phyloP scores from a whole-genome alignment of 805 yeast genomes.

The Zygosaccharomyces bisporus region DNA sequence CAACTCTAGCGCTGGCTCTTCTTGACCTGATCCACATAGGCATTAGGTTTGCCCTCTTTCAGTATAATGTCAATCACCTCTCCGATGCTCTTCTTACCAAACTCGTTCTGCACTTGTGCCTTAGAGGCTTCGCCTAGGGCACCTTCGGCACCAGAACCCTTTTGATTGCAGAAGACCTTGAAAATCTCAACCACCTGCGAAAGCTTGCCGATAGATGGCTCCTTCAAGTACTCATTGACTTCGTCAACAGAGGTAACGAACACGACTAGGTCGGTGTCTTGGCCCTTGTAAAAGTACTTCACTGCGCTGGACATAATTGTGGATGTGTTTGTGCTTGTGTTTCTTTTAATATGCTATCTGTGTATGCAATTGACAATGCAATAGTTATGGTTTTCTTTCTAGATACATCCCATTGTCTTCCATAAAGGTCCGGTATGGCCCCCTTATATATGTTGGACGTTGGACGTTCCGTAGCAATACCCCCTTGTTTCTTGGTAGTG shows the following conservation, averaged over 20 bases:
- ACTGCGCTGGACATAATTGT: conserved; percentile 35
- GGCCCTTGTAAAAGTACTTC: conserved; percentile 64
- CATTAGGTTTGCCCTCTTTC: conserved; percentile 54
- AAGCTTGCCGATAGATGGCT: conserved; percentile 42
- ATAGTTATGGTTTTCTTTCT: neutral
- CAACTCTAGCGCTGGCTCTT: neutral
- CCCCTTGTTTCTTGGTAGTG: conserved; percentile 1
- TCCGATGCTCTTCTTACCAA: conserved; percentile 55
- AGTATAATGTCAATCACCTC: conserved; percentile 58
- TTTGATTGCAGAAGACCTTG: conserved; percentile 58
- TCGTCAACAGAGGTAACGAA: conserved; percentile 55
- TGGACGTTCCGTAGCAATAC: neutral
- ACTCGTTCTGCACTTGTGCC: conserved; percentile 59
- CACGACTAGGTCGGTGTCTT: conserved; percentile 57
- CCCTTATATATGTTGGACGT: conserved; percentile 1
- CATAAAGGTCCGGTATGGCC: neutral
- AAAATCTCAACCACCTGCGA: conserved; percentile 62
- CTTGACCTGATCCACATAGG: conserved; percentile 17
- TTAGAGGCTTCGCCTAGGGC: conserved; percentile 67
- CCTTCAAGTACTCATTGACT: conserved; percentile 38
- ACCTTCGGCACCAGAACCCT: conserved; percentile 68
- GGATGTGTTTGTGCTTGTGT: neutral
- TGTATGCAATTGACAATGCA: neutral
- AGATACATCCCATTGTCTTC: neutral
- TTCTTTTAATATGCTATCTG: neutral